Evolutionary conservation across 2,329 filamentous ascomycete species (phyloP).

Genomic region (Orbilia blumenaviensis): DNA sequence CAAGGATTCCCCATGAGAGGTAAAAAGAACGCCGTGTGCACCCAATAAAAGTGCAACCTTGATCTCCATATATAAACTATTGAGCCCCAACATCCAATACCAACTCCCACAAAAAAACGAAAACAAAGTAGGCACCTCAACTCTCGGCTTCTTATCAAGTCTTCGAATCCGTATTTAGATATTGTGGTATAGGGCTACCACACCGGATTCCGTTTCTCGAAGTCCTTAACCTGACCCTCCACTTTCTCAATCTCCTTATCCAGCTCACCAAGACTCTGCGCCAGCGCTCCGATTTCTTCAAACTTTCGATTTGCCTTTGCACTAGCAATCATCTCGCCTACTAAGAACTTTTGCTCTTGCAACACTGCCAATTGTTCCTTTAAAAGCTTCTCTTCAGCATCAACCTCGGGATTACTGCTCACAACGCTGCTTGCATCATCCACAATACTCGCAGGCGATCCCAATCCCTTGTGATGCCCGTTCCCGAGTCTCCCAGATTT

Average conservation of each 20-base stretch:
- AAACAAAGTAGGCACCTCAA: neutral
- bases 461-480: conserved; percentile 35
- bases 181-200: neutral
- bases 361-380: conserved; percentile 82
- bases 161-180: neutral
- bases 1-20: neutral
- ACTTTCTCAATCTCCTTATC: conserved; percentile 77
- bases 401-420: conserved; percentile 72
- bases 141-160: too few species aligned
- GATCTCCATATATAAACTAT: conserved; percentile 7
- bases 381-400: conserved; percentile 83
- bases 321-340: conserved; percentile 82
- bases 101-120: conserved; percentile 3
- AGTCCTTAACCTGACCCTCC: conserved; percentile 70
- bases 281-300: conserved; percentile 83
- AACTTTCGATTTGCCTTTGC: conserved; percentile 80
- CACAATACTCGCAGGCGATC: conserved; percentile 34
- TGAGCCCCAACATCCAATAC: neutral
- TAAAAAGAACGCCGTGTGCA: conserved; percentile 5
- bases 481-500: conserved; percentile 28
- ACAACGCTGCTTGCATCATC: conserved; percentile 62
- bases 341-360: conserved; percentile 90
- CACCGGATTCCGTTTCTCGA: conserved; percentile 65
- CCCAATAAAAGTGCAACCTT: neutral
- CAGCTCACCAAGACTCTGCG: conserved; percentile 82